phyloP scores from a whole-genome alignment of 176 grass and related monocot genomes.

The Cymbopogon citratus region DNA sequence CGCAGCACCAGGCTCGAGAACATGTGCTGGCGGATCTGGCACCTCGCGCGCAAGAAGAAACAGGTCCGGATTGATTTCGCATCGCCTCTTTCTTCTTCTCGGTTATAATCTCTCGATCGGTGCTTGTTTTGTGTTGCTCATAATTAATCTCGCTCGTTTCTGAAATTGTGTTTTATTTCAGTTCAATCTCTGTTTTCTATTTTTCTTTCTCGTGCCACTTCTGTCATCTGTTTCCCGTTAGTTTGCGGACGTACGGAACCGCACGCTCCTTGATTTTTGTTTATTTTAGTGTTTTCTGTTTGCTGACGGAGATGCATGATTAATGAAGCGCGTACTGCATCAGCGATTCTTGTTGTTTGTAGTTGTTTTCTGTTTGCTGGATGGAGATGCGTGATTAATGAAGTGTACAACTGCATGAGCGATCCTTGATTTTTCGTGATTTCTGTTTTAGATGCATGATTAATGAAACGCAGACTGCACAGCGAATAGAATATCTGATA shows the following conservation, averaged over 20 bases:
- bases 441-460: neutral
- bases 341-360: neutral
- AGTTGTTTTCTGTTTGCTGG: neutral
- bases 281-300: neutral
- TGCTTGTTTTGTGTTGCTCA: neutral
- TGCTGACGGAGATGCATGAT: neutral
- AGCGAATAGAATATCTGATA: neutral
- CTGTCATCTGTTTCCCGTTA: neutral
- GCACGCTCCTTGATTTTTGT: neutral
- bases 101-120: no score
- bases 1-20: constrained; percentile 83
- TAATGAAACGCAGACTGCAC: neutral
- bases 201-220: neutral
- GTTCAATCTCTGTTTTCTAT: neutral
- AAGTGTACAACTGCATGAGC: neutral
- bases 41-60: constrained; percentile 97
- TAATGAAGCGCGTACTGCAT: neutral
- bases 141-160: neutral
- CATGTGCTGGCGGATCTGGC: constrained; percentile 99
- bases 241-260: neutral
- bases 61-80: constrained; percentile 37
- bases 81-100: neutral
- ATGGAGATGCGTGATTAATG: neutral
- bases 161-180: neutral
- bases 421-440: no score